Evolutionary conservation across 768 basidiomycete species (phyloP).

Genomic region (Psilocybe azurescens): DNA sequence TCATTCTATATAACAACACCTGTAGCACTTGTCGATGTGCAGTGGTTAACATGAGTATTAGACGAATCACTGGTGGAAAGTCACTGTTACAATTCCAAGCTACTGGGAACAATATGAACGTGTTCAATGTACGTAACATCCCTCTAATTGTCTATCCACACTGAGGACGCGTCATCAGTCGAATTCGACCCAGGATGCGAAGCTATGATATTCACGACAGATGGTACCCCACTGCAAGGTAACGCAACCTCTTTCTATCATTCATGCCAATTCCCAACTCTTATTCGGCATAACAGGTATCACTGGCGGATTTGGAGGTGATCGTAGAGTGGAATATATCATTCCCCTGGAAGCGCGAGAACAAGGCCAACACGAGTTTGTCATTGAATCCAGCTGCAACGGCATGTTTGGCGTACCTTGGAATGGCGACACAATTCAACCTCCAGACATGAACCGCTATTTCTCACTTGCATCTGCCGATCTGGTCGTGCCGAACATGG

Average conservation of each 20-base stretch:
- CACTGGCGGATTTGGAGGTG: conserved; percentile 86
- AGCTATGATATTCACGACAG: conserved; percentile 87
- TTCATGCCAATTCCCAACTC: neutral
- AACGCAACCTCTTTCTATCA: neutral
- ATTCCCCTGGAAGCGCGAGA: conserved; percentile 73
- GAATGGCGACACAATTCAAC: conserved; percentile 80
- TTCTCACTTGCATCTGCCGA: conserved; percentile 83
- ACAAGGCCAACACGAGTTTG: conserved; percentile 65
- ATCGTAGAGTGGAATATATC: conserved; percentile 95
- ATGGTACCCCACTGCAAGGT: conserved; percentile 84
- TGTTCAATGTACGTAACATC: conserved; percentile 69
- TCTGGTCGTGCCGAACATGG: conserved; percentile 92
- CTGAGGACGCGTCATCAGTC: conserved; percentile 49
- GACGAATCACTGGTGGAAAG: conserved; percentile 98
- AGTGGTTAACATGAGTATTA: conserved; percentile 28
- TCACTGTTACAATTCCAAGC: conserved; percentile 77
- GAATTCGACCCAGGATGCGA: conserved; percentile 98
- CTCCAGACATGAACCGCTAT: conserved; percentile 83
- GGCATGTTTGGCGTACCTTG: conserved; percentile 94
- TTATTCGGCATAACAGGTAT: conserved; percentile 56
- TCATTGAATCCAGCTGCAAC: conserved; percentile 87
- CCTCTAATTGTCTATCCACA: neutral
- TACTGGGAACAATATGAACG: conserved; percentile 86
- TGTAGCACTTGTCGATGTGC: neutral
- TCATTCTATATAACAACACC: neutral